Evolutionary conservation across 768 basidiomycete genomes (phyloP).

Genomic region (Cytidiella melzeri): DNA sequence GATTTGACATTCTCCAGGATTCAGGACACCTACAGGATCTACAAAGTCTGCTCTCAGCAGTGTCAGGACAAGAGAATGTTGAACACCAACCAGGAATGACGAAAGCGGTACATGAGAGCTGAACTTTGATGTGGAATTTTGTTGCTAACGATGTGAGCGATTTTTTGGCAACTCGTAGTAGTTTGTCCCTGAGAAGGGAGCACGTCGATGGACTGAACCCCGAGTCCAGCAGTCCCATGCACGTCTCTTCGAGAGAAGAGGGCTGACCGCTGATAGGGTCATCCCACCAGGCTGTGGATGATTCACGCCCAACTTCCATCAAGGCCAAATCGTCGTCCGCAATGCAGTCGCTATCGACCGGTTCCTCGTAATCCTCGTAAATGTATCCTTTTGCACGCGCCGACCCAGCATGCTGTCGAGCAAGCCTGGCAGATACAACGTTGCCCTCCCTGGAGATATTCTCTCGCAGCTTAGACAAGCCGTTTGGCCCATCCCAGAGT

Average conservation of each 20-base stretch:
- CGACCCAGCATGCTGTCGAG: slow-evolving; percentile 17
- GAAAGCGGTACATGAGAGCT: slow-evolving; percentile 56
- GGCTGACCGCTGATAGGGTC: slow-evolving; percentile 57
- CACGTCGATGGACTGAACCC: slow-evolving; percentile 50
- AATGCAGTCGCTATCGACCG: slow-evolving; percentile 21
- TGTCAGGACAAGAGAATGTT: background rate
- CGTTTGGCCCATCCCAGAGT: slow-evolving; percentile 15
- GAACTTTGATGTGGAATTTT: slow-evolving; percentile 44
- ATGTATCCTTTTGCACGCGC: slow-evolving; percentile 24
- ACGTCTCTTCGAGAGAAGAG: slow-evolving; percentile 57
- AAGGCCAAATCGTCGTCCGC: slow-evolving; percentile 1
- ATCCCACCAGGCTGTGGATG: slow-evolving; percentile 65
- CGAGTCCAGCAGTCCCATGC: slow-evolving; percentile 47
- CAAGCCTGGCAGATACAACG: slow-evolving; percentile 19
- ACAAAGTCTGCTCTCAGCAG: background rate
- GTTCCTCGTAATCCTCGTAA: slow-evolving; percentile 16
- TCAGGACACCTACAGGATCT: slow-evolving; percentile 51
- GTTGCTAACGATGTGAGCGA: slow-evolving; percentile 36
- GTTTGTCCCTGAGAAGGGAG: slow-evolving; percentile 47
- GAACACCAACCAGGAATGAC: slow-evolving; percentile 45
- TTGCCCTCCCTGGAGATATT: slow-evolving; percentile 17
- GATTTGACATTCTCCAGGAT: slow-evolving; percentile 51
- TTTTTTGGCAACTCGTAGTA: slow-evolving; percentile 41
- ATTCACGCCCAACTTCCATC: slow-evolving; percentile 19
- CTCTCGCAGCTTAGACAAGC: slow-evolving; percentile 19